Evolutionary conservation across 164 flowering plant genomes (phyloP).

Genomic region (Pachysandra terminalis): DNA sequence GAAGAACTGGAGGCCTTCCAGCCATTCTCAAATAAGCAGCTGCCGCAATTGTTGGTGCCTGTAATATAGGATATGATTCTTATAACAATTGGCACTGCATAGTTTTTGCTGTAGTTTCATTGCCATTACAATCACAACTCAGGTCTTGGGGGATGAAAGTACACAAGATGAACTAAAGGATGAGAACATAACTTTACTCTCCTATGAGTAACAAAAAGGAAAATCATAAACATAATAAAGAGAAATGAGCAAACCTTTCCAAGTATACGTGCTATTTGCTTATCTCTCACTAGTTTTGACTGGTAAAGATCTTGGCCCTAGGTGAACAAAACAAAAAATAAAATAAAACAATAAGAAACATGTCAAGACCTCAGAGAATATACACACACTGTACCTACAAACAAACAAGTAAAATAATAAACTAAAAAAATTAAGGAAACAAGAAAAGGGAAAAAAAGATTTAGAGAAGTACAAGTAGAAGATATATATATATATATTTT

Average conservation of each 20-base stretch:
- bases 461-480: no score
- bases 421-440: no score
- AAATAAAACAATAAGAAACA: not conserved
- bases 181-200: not conserved
- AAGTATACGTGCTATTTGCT: slow-evolving; percentile 92
- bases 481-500: no score
- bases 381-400: not conserved
- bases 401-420: not conserved
- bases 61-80: slow-evolving; percentile 15
- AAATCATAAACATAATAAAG: not conserved
- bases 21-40: slow-evolving; percentile 97
- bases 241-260: slow-evolving; percentile 65
- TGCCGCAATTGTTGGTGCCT: slow-evolving; percentile 98
- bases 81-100: not conserved
- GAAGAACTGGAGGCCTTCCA: slow-evolving; percentile 98
- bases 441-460: no score
- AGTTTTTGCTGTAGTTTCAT: not conserved
- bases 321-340: slow-evolving; percentile 11
- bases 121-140: not conserved
- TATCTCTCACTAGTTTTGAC: slow-evolving; percentile 92
- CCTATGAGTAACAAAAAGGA: not conserved
- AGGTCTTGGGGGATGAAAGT: not conserved
- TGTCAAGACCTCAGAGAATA: not conserved
- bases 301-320: slow-evolving; percentile 96
- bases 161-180: not conserved